Base-by-base conservation (phyloP, 208 protist species). In the Vickermania ingenoplastis region DNA sequence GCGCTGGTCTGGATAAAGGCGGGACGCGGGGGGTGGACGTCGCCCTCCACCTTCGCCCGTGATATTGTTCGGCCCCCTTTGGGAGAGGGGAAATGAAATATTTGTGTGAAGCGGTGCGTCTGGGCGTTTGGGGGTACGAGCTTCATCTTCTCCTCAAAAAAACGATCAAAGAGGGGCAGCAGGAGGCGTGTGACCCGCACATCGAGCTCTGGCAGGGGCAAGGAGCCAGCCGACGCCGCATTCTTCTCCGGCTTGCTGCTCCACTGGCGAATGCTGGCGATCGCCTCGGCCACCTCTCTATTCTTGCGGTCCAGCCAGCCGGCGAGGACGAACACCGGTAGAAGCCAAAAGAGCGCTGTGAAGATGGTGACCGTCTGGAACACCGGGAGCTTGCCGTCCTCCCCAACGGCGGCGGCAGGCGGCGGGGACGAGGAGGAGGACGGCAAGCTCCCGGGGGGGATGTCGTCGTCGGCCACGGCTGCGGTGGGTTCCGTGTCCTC, bases 31-130 rank as follows among this genome's bases (percentile, higher is more conserved):
- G 41, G 69, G 51, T 52, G 53, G 3, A 69, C 52, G 62, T 77
- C 75, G 0, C 75, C 63, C 48, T 87, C 78, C 26, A 92, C 75
- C 50, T 83, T 73, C 1, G 65, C 69, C 30, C 79, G 78, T 5
- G 81, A 80, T 27, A 91, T 70, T 17, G 63, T 75, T 17, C 75
- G 80, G 17, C 73, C 66, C 0, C 81, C 81, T 54, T 78, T 84
- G 2, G 81, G 75, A n/a, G 85, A 89, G 2, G 81, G 79, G 57
- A 86, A 72, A 11, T 71, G 73, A 53, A 88, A 66, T 7, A 54
- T 74, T 27, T 78, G 66, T n/a, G 82, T 67, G 55, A 55, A 69
- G 63, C 82, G 73, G 29, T 70, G 74, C 54, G 65, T 29, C 0
- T 81, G 62, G 36, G 65, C 73, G 56, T 83, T 72, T 59, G 78